Base-by-base conservation (phyloP, 257 asterid genomes). In the Solanum chaucha region DNA sequence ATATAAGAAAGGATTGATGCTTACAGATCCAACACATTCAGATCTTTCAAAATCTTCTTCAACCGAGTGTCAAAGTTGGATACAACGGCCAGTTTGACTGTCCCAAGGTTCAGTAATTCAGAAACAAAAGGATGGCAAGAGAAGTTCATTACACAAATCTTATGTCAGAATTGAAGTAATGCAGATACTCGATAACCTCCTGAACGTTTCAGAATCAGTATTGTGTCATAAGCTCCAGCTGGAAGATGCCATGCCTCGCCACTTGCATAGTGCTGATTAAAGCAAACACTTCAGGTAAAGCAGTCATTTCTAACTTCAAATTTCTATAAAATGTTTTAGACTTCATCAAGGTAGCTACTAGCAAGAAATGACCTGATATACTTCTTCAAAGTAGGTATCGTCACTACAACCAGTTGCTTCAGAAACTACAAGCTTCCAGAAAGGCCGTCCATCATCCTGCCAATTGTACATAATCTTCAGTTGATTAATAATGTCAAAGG, bases 231-330 rank as follows among this genome's bases (percentile, higher is more conserved):
- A 86, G 99, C 97, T 90, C 98, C 98, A 86, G 88, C 88, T 2
- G 99, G 99, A 86, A 97, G 99, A 89, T 90, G 96, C 99, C 99
- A 97, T 3, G 97, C 99, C 86, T 94, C 92, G 19, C 98, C 98
- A 90, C 92, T 94, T 84, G 98, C 99, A 87, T 97, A 96, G 90
- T 95, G 90, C 99, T 97, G 96, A 85, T 24, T 59, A 86, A 82
- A 87, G 64, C 36, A 34, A 48, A 72, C 24, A 40, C 22, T 86
- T 70, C 32, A 86, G 51, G 82, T 75, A 46, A 70, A 82, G 35
- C 68, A 72, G 40, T 30, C 48, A 75, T 20, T 12, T 20, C 67
- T 17, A 26, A 46, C 15, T 80, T 80, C 26, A 14, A 48, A 46
- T 28, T 6, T 15, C 67, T 46, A 28, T 26, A 46, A 17, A 19